Evolutionary conservation across 495 filamentous ascomycete species (phyloP).

Genomic region (Talaromyces proteolyticus): DNA sequence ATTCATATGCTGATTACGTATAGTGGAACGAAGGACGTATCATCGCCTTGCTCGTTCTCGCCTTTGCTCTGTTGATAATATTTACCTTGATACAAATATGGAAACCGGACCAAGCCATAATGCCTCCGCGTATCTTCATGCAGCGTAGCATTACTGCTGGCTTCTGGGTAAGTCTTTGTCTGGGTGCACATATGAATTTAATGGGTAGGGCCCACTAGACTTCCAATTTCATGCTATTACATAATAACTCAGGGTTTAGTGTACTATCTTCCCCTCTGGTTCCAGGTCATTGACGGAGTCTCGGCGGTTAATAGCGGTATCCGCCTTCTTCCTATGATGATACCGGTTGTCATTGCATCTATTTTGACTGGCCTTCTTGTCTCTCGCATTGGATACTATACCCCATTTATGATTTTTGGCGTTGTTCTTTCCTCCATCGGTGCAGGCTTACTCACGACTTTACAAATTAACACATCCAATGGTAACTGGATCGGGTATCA

Average conservation of each 20-base stretch:
- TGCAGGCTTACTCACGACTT: slow-evolving; percentile 30
- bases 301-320: slow-evolving; percentile 22
- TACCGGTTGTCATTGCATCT: slow-evolving; percentile 43
- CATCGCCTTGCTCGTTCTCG: slow-evolving; percentile 28
- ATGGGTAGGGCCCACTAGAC: slow-evolving; percentile 62
- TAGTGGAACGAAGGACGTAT: slow-evolving; percentile 30
- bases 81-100: slow-evolving; percentile 23
- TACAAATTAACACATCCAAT: slow-evolving; percentile 17
- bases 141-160: slow-evolving; percentile 19
- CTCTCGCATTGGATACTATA: slow-evolving; percentile 46
- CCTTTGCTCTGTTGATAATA: slow-evolving; percentile 24
- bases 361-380: slow-evolving; percentile 62
- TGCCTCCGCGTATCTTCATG: slow-evolving; percentile 24
- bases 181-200: slow-evolving; percentile 63
- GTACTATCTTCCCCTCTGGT: slow-evolving; percentile 29
- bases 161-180: slow-evolving; percentile 50
- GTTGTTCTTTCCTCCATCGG: slow-evolving; percentile 49
- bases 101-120: slow-evolving; percentile 34
- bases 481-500: slow-evolving; percentile 34
- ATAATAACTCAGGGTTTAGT: slow-evolving; percentile 12
- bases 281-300: slow-evolving; percentile 25
- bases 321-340: slow-evolving; percentile 41
- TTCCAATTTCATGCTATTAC: slow-evolving; percentile 25
- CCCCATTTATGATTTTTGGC: slow-evolving; percentile 42
- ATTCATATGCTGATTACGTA: slow-evolving; percentile 26